Conservation (phyloP, 2,329 filamentous ascomycete genomes). For the Polychaeton citri region DNA sequence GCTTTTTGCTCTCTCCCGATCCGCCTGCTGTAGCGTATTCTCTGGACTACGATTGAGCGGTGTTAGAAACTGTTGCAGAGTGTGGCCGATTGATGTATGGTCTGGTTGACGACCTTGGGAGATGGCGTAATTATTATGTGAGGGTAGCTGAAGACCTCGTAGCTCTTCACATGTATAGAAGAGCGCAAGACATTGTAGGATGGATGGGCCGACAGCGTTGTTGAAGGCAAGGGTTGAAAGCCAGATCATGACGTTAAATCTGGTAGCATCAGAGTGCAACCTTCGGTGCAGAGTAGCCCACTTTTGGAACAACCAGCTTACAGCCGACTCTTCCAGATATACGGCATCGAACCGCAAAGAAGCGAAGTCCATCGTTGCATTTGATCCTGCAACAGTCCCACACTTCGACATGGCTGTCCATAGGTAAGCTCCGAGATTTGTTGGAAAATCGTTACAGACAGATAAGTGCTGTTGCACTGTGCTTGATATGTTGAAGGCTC, state of each 20-base stretch:
- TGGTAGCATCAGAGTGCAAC: neutral
- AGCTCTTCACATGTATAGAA: slow-evolving; percentile 22
- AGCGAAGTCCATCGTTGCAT: neutral
- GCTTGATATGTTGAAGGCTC: slow-evolving; percentile 3
- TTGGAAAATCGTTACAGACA: neutral
- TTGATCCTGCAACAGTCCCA: neutral
- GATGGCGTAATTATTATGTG: neutral
- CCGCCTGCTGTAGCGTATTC: neutral
- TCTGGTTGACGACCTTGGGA: neutral
- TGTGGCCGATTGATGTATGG: neutral
- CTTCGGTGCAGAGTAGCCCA: neutral
- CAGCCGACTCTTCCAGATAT: slow-evolving; percentile 2
- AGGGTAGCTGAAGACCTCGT: neutral
- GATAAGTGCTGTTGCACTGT: neutral
- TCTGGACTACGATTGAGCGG: neutral
- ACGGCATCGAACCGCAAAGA: slow-evolving; percentile 4
- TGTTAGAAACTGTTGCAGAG: neutral
- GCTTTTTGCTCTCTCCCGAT: neutral
- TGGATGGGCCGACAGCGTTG: slow-evolving; percentile 22
- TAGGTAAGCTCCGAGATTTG: neutral
- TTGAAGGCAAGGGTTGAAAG: slow-evolving; percentile 31
- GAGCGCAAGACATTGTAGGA: slow-evolving; percentile 32
- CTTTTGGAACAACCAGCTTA: neutral
- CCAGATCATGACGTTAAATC: slow-evolving; percentile 11
- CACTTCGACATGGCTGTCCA: neutral